Evolutionary conservation across 164 flowering plant species (phyloP), one percentile per base, ranked within the genome.

Genomic region (Sedum album): DNA sequence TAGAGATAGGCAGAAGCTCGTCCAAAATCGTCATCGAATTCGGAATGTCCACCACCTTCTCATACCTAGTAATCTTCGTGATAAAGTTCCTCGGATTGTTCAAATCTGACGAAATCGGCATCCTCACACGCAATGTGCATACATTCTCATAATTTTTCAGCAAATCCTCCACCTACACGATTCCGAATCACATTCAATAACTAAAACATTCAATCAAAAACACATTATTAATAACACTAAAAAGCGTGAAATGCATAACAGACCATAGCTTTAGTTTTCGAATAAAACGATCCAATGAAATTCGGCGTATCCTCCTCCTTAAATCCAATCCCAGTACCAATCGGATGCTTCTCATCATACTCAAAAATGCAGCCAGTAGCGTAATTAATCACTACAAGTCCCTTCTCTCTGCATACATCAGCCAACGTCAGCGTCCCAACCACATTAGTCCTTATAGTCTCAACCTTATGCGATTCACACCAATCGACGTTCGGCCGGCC

Each of bases 41-140:
- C 4, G 55, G 55, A n/a, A 49, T 49, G 55, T 49, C 55, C 55
- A 49, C 55, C 55, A 49, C 55, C 55, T 49, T 49, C 23, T 49
- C 55, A 21, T 49, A 49, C 55, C 55, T 18, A 49, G 23, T 49
- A n/a, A 49, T 49, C 55, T 49, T 49, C 23, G 55, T 49, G 8
- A 49, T 49, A 8, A 49, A 49, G 55, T 49, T 49, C 55, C 55
- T 49, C 8, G 55, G 55, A 10, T 49, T 49, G 55, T 20, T n/a
- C 23, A 49, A 49, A 49, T 49, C 55, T 1, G 55, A 49, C 8
- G 55, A 49, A 23, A 49, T 49, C 23, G 55, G 55, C 55, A 49
- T 49, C 55, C 55, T 49, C 55, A 49, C 55, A 18, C 55, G 21
- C 23, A 49, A 49, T 49, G 55, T 49, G 55, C 55, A 49, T 5